Evolutionary conservation across 768 basidiomycete species (phyloP), one percentile per base, ranked within the genome.

Genomic region (Scleroderma citrinum): DNA sequence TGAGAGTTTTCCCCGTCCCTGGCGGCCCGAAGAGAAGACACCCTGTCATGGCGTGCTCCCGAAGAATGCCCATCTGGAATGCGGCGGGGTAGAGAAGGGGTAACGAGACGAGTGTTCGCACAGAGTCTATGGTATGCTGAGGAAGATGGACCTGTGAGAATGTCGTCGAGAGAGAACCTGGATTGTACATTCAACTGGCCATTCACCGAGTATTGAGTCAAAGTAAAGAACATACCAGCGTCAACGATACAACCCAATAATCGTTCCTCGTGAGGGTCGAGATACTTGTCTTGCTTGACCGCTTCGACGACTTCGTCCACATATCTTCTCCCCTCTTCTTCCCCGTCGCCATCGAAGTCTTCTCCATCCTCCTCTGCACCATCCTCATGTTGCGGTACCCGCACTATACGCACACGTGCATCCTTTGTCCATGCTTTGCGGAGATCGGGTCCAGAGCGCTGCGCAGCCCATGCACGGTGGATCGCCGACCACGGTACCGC

Each of bases 11-110:
- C 3, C 93, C 93, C n/a, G 82, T 83, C 37, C 93, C 93, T 14
- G 90, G 92, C 46, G 93, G 93, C 5, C 93, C 93, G 64, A 95
- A 95, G 19, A 97, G 70, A 44, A 97, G 77, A 56, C 89, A 92
- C 2, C 94, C 93, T 1, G 82, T 86, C 79, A 95, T 94, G 6
- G 85, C 77, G 61, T 97, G 92, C 55, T 92, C 85, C 66, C 89
- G 94, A 38, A 97, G 71, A 47, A 97, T 87, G 32, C 93, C 93
- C 60, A 81, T 80, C 57, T 83, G 78, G 70, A 97, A 97, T 1
- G 93, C 92, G 30, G 79, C 71, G 7, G 93, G 93, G 60, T 92
- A 81, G 21, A 97, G 73, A 37, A 97, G 69, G 0, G 94, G 93
- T 20, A 97, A 68, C 2, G 92, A 92, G 10, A 96, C 91, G 47